These are phyloP conservation scores for Mycena capillaripes DNA, from an alignment of 768 basidiomycete genomes.

Conservation along the genomic window DNA sequence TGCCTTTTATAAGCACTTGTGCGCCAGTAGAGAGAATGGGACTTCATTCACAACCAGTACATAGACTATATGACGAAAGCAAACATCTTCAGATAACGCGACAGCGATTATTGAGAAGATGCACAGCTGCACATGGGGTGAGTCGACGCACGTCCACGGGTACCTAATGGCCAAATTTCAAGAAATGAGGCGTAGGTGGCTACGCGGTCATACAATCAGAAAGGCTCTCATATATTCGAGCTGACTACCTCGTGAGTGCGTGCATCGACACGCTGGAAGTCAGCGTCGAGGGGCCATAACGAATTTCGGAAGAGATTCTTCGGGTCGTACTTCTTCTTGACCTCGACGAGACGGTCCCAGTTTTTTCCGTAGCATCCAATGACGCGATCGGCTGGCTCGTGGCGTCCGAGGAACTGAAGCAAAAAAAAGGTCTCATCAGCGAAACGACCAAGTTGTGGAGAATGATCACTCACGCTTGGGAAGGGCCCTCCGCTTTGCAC, in stretches of 20 bases:
- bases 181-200: neutral
- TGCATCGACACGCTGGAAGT: conserved; percentile 68
- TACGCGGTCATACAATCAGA: neutral
- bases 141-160: neutral
- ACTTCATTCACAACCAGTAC: too few relatives aligned
- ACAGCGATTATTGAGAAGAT: neutral
- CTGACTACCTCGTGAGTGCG: conserved; percentile 64
- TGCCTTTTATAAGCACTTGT: too few relatives aligned
- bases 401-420: conserved; percentile 79
- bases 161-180: neutral
- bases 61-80: too few relatives aligned
- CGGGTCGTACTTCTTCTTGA: conserved; percentile 87
- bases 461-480: conserved; percentile 76
- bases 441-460: conserved; percentile 27
- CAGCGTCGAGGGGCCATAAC: conserved; percentile 82
- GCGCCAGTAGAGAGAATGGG: too few relatives aligned
- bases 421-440: conserved; percentile 35
- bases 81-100: neutral
- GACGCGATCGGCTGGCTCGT: conserved; percentile 73
- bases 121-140: neutral
- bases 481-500: conserved; percentile 85
- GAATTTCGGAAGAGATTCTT: conserved; percentile 80
- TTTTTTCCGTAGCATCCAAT: conserved; percentile 81
- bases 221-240: neutral
- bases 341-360: conserved; percentile 76